phyloP scores from a whole-genome alignment of 768 basidiomycete species.

The Asterophora parasitica region DNA sequence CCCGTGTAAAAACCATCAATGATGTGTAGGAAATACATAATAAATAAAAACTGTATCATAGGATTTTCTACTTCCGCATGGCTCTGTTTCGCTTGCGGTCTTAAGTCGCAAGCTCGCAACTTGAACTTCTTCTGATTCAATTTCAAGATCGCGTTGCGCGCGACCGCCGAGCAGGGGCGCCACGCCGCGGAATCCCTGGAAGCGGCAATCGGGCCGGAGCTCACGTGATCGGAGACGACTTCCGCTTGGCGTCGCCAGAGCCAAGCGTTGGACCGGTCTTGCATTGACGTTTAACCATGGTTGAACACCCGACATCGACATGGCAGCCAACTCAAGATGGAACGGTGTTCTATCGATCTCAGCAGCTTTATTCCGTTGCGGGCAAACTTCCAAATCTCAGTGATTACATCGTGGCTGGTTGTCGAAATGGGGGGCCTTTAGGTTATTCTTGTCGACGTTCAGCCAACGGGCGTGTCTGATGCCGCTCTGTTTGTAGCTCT shows the following conservation, averaged over 20 bases:
- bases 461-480: not conserved
- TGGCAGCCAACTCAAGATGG: slow-evolving; percentile 93
- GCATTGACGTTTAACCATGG: slow-evolving; percentile 25
- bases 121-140: no score
- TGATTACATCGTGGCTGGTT: slow-evolving; percentile 78
- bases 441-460: slow-evolving; percentile 41
- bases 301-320: slow-evolving; percentile 70
- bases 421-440: slow-evolving; percentile 84
- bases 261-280: no score
- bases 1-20: not conserved
- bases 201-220: no score
- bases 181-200: no score
- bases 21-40: slow-evolving; percentile 1
- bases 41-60: slow-evolving; percentile 40
- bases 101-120: no score
- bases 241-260: no score
- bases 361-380: slow-evolving; percentile 78
- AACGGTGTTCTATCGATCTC: slow-evolving; percentile 80
- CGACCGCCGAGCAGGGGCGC: no score
- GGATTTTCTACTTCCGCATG: slow-evolving; percentile 56
- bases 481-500: slow-evolving; percentile 48
- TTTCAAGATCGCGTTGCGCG: not conserved
- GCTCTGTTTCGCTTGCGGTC: no score
- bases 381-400: slow-evolving; percentile 74
- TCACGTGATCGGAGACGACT: no score